Evolutionary conservation across 129 eudicot species (phyloP), one percentile per base, ranked within the genome.

Genomic region (Smallanthus sonchifolius): DNA sequence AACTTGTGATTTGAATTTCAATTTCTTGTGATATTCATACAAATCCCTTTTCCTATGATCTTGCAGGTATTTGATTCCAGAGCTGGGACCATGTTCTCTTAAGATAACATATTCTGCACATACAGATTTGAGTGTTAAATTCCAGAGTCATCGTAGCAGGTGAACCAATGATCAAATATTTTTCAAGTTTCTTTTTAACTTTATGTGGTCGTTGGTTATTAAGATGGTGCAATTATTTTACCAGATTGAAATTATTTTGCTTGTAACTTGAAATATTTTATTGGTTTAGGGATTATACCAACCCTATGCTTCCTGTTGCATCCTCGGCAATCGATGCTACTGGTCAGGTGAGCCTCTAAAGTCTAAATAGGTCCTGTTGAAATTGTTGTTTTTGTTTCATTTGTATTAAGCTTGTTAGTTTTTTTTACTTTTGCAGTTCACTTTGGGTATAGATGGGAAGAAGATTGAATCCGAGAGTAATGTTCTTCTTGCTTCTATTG

Each of bases 121-220:
- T 78, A 88, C 97, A 63, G 98, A 94, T 83, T 76, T 94, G 85
- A 94, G 91, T 71, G 97, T 94, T 11, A 94, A 94, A 74, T 94
- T 94, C 71, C 98, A 94, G 85, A 83, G 89, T 74, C 98, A 94
- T 62, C 96, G 98, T 68, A 94, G 98, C 90, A 90, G 98, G 98
- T 94, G 36, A 75, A 37, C 40, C 2, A 49, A 28, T 35, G 52
- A 47, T 47, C 16, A 47, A 45, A 45, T 45, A 11, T 47, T 14
- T 47, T 47, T 24, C 52, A 47, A 47, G 17, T 47, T 47, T 47
- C 5, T 2, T 11, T 14, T 11, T 47, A 47, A 47, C 3, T 47
- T 59, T 34, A 6, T 6, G 11, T 17, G 34, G 7, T 39, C 0
- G 15, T 28, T 73, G 39, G 54, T 72, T 56, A 35, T 19, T 38